phyloP scores from a whole-genome alignment of 192 early-diverging fungal genomes.

The Paraglomus occultum region DNA sequence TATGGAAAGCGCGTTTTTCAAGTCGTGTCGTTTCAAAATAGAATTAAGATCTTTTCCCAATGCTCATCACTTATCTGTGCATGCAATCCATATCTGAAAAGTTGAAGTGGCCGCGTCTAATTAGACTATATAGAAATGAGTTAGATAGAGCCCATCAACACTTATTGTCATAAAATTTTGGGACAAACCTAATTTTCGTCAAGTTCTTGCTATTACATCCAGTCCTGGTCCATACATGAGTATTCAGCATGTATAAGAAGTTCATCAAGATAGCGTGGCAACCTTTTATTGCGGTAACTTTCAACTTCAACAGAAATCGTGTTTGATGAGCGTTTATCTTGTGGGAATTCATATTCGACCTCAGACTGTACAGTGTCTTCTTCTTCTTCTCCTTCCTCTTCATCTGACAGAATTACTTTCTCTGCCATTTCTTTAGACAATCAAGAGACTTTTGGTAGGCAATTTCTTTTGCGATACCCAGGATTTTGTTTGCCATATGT shows the following conservation, averaged over 20 bases:
- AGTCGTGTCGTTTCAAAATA: slow-evolving; percentile 10
- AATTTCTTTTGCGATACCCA: neutral
- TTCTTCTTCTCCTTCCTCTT: neutral
- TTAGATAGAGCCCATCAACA: neutral
- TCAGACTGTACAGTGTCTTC: no score
- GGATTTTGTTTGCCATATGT: slow-evolving; percentile 23
- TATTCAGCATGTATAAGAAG: slow-evolving; percentile 16
- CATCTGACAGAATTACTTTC: neutral
- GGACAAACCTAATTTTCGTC: neutral
- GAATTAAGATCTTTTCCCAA: slow-evolving; percentile 5
- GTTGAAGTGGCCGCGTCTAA: slow-evolving; percentile 15
- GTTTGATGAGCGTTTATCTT: neutral
- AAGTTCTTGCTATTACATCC: slow-evolving; percentile 13
- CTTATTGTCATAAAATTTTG: neutral
- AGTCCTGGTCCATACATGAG: slow-evolving; percentile 7
- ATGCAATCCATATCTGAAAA: slow-evolving; percentile 13
- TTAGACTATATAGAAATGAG: slow-evolving; percentile 9
- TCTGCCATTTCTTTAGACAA: neutral
- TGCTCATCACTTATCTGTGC: slow-evolving; percentile 17
- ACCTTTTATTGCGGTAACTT: neutral
- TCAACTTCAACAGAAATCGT: neutral
- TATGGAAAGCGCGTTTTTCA: slow-evolving; percentile 11
- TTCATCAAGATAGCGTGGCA: slow-evolving; percentile 11
- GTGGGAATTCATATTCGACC: no score
- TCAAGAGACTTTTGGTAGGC: slow-evolving; percentile 1